Evolutionary conservation across 345 rosid species (phyloP).

Genomic region (Camelina laxa): DNA sequence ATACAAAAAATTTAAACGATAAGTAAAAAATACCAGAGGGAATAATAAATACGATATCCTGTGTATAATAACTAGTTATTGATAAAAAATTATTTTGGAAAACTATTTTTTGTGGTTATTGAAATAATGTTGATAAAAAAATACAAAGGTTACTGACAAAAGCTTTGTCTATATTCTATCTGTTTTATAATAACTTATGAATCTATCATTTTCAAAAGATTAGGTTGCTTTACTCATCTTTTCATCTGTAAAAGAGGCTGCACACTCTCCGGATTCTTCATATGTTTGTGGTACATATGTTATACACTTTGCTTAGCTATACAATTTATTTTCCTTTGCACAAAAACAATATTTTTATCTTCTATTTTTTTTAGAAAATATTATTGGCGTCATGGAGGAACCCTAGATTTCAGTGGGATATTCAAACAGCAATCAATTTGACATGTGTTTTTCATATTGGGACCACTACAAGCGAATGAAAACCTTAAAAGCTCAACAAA

Average conservation of each 20-base stretch:
- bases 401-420: constrained; percentile 45
- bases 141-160: no score
- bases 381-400: constrained; percentile 40
- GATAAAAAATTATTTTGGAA: neutral
- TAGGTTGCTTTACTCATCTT: neutral
- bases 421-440: constrained; percentile 33
- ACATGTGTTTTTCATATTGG: constrained; percentile 35
- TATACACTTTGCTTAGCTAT: neutral
- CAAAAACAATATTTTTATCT: neutral
- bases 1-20: no score
- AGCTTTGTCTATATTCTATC: neutral
- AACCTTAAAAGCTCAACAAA: constrained; percentile 39
- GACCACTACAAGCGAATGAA: constrained; percentile 43
- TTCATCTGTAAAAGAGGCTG: neutral
- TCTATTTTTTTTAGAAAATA: neutral
- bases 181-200: neutral
- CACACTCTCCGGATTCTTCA: neutral
- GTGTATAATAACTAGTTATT: neutral
- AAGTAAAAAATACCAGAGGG: no score
- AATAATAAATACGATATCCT: no score
- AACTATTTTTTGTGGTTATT: neutral
- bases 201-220: neutral
- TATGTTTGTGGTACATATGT: neutral
- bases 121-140: neutral
- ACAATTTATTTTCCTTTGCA: neutral